Percentiles rank a stretch among this genome's conserved stretches.
Conservation (phyloP, 129 eudicot species). For the Heracleum sosnowskyi region DNA sequence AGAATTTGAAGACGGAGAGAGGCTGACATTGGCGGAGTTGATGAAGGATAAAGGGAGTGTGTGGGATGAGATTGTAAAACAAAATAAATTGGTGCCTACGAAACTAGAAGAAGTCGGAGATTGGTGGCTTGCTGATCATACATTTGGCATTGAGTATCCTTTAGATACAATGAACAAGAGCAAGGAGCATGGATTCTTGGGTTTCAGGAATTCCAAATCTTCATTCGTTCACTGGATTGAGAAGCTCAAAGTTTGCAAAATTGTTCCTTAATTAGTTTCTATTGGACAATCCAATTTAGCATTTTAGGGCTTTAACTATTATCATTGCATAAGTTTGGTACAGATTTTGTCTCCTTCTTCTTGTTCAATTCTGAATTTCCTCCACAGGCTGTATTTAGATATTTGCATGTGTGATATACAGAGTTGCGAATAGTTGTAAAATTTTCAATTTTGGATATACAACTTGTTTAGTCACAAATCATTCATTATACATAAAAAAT, state of each 20-base stretch:
- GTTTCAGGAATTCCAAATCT: conserved; percentile 60
- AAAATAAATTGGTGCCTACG: conserved; percentile 8
- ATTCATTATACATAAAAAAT: too few relatives aligned
- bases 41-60: conserved; percentile 62
- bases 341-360: too few relatives aligned
- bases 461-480: too few relatives aligned
- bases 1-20: conserved; percentile 40
- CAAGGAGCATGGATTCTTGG: conserved; percentile 81
- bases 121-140: conserved; percentile 66
- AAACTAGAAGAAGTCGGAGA: conserved; percentile 62
- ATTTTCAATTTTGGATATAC: too few relatives aligned
- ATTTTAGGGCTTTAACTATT: too few relatives aligned
- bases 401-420: too few relatives aligned
- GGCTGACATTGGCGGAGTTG: conserved; percentile 46
- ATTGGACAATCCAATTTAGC: too few relatives aligned
- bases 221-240: conserved; percentile 66
- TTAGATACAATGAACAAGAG: conserved; percentile 80
- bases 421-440: too few relatives aligned
- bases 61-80: too few relatives aligned
- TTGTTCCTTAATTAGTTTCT: conserved; percentile 50
- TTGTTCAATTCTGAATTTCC: too few relatives aligned
- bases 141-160: conserved; percentile 19
- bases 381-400: too few relatives aligned
- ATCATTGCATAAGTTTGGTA: too few relatives aligned
- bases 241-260: conserved; percentile 55